Evolutionary conservation across 257 asterid genomes (phyloP).

Genomic region (Lavandula angustifolia): DNA sequence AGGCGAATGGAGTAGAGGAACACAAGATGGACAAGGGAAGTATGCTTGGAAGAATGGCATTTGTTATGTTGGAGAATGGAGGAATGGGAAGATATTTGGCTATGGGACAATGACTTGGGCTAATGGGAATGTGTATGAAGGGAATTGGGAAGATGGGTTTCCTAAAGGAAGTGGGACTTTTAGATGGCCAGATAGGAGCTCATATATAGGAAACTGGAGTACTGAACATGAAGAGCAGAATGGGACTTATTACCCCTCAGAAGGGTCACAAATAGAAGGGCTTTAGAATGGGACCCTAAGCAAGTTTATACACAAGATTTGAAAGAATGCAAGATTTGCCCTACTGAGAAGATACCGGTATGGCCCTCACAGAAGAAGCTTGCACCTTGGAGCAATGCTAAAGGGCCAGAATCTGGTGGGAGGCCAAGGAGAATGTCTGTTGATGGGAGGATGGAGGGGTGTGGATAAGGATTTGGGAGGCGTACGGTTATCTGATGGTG

Average conservation of each 20-base stretch:
- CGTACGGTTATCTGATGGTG: slow-evolving; percentile 62
- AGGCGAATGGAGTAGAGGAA: slow-evolving; percentile 84
- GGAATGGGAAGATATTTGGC: slow-evolving; percentile 63
- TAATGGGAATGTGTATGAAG: slow-evolving; percentile 65
- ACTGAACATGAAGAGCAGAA: slow-evolving; percentile 63
- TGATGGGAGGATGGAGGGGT: slow-evolving; percentile 69
- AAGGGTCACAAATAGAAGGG: slow-evolving; percentile 48
- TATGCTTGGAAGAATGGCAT: slow-evolving; percentile 76
- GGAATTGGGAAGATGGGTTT: slow-evolving; percentile 76
- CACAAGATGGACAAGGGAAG: slow-evolving; percentile 73
- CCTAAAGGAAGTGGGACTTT: slow-evolving; percentile 74
- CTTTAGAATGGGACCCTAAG: slow-evolving; percentile 78
- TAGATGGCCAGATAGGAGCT: slow-evolving; percentile 72
- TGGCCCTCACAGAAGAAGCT: slow-evolving; percentile 90
- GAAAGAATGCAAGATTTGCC: slow-evolving; percentile 60
- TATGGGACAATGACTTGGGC: slow-evolving; percentile 64
- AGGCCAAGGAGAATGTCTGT: slow-evolving; percentile 74
- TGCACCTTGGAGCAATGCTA: slow-evolving; percentile 63
- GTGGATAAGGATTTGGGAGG: slow-evolving; percentile 60
- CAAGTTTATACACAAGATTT: slow-evolving; percentile 56
- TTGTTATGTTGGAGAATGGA: slow-evolving; percentile 72
- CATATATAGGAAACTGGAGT: slow-evolving; percentile 79
- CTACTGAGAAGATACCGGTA: slow-evolving; percentile 59
- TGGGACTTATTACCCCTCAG: slow-evolving; percentile 69
- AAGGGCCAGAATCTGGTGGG: slow-evolving; percentile 35